phyloP scores from a whole-genome alignment of 768 basidiomycete genomes.

The Tricholoma matsutake region DNA sequence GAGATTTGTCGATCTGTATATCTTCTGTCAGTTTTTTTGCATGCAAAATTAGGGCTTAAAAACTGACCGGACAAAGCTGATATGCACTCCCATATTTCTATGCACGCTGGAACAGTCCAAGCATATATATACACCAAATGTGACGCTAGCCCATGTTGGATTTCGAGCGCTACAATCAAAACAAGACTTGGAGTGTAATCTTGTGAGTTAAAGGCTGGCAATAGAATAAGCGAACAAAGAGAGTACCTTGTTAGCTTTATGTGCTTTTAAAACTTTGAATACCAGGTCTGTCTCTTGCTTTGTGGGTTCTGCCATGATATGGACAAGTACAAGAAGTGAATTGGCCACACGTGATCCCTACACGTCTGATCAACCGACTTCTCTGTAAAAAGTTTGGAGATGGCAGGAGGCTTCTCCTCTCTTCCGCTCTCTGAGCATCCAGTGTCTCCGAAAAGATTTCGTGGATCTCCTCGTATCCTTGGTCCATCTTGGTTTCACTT shows the following conservation, averaged over 20 bases:
- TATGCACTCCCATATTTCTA: slow-evolving; percentile 97
- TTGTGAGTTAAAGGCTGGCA: not conserved
- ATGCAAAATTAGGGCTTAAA: not conserved
- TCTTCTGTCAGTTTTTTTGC: slow-evolving; percentile 8
- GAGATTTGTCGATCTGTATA: slow-evolving; percentile 85
- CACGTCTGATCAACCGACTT: too few relatives aligned
- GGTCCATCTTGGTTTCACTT: slow-evolving; percentile 69
- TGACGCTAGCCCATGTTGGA: slow-evolving; percentile 97
- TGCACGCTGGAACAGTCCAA: slow-evolving; percentile 95
- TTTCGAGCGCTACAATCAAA: slow-evolving; percentile 96
- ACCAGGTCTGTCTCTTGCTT: slow-evolving; percentile 87
- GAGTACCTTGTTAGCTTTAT: slow-evolving; percentile 84
- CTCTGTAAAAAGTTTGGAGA: too few relatives aligned
- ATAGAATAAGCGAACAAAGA: not conserved
- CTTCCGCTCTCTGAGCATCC: slow-evolving; percentile 2
- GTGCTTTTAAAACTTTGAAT: slow-evolving; percentile 76
- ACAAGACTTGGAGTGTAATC: slow-evolving; percentile 44
- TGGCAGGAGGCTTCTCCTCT: slow-evolving; percentile 12
- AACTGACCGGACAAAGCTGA: slow-evolving; percentile 89
- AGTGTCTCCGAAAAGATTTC: slow-evolving; percentile 10
- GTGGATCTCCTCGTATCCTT: slow-evolving; percentile 54
- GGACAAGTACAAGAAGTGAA: too few relatives aligned
- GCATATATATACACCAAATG: slow-evolving; percentile 96
- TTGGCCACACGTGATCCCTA: not conserved
- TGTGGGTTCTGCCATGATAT: slow-evolving; percentile 75